phyloP scores from a whole-genome alignment of 176 grass and related monocot species.

The Bromus sterilis region DNA sequence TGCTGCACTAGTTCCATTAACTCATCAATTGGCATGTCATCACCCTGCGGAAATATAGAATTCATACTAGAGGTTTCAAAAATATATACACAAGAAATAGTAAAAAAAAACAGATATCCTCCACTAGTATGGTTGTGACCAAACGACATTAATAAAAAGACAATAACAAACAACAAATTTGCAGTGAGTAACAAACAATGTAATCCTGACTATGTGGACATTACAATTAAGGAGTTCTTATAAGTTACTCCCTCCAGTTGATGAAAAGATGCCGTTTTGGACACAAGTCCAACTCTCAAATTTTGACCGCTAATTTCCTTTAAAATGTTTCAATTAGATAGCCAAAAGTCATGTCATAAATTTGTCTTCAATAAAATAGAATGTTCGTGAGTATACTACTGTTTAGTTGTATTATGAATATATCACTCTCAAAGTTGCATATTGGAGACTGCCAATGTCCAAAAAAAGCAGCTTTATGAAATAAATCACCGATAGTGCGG shows the following conservation, averaged over 20 bases:
- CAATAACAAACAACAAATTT: background rate
- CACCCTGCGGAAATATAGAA: conserved; percentile 51
- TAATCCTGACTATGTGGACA: background rate
- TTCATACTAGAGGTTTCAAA: background rate
- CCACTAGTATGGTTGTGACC: background rate
- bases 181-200: background rate
- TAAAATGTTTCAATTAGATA: background rate
- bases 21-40: conserved; percentile 75
- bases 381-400: background rate
- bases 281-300: background rate
- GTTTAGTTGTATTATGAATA: background rate
- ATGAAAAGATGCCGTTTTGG: background rate
- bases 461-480: background rate
- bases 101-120: background rate
- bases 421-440: background rate
- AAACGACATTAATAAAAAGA: background rate
- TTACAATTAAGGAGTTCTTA: background rate
- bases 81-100: background rate
- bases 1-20: conserved; percentile 98
- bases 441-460: background rate
- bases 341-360: background rate
- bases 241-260: background rate
- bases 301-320: background rate
- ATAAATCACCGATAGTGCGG: background rate
- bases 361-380: background rate